phyloP scores from a whole-genome alignment of 192 early-diverging fungal genomes.

The Helicostylum pulchrum region DNA sequence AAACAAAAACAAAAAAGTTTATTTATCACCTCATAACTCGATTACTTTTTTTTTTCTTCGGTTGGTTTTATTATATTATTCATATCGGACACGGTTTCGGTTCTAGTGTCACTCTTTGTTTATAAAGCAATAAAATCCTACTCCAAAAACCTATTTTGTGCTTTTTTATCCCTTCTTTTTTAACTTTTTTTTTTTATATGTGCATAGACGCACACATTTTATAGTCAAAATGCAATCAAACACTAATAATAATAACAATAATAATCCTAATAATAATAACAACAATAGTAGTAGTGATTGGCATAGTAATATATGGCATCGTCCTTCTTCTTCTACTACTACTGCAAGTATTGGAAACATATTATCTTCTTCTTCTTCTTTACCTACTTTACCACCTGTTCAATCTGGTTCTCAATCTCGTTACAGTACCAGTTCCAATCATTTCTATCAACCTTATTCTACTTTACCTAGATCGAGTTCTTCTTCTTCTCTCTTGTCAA shows the following conservation, averaged over 20 bases:
- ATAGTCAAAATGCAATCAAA: neutral
- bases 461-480: neutral
- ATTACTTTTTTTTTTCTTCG: neutral
- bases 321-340: neutral
- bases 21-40: neutral
- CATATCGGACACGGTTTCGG: neutral
- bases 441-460: conserved; percentile 10
- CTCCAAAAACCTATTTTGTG: neutral
- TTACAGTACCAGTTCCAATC: neutral
- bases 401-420: neutral
- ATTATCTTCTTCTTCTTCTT: neutral
- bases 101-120: neutral
- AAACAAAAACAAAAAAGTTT: neutral
- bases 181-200: neutral
- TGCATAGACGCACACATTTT: neutral
- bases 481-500: neutral
- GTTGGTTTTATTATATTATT: neutral
- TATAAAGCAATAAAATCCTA: neutral
- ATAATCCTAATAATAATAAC: neutral
- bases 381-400: neutral
- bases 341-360: neutral
- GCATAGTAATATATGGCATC: neutral
- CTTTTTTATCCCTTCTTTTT: neutral
- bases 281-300: neutral
- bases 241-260: neutral